Base-by-base conservation (phyloP, 208 protist genomes). In the Leishmania lainsoni region DNA sequence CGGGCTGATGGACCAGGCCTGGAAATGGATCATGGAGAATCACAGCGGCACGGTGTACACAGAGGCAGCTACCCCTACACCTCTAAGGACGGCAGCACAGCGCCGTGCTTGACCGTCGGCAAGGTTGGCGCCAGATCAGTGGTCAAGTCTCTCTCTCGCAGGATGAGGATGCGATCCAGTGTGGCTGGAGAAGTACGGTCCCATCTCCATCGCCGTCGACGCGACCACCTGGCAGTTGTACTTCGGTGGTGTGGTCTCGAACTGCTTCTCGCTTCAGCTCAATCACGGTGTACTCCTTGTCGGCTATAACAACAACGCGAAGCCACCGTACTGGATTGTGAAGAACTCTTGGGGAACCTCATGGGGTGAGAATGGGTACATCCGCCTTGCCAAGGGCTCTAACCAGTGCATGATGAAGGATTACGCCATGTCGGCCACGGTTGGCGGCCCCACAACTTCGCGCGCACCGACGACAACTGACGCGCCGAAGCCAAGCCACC, bases 261-360 rank as follows among this genome's bases (percentile, higher is more conserved):
- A 83, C 83, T 98, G 95, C 86, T 81, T 89, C 73, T 73, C 81
- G 48, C 78, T 80, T 45, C 75, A 89, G 78, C 85, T 98, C 79
- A 92, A 98, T 85, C 95, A 98, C 92, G 95, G 94, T 73, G 94
- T 98, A 66, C 92, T 98, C 42, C 83, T 97, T 66, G 95, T 98
- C 66, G 93, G 93, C 78, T 96, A 92, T 84, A 91, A 96, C 84
- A 79, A 93, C 88, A 32, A 42, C 20, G 90, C 82, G 45, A 81
- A 89, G 12, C 79, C 85, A 42, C 94, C 94, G 51, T 97, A 96
- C 86, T 97, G 94, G 93, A 94, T 96, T 80, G 91, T 97, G 51
- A 95, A 97, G 87, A 97, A 98, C 90, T 95, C 89, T 69, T 98
- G 96, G 96, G 90, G 94, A n/a, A 56, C 89, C 32, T 56, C 63